These are phyloP conservation scores for Letharia columbiana DNA, from an alignment of 495 filamentous ascomycete genomes.

Conservation along the genomic window DNA sequence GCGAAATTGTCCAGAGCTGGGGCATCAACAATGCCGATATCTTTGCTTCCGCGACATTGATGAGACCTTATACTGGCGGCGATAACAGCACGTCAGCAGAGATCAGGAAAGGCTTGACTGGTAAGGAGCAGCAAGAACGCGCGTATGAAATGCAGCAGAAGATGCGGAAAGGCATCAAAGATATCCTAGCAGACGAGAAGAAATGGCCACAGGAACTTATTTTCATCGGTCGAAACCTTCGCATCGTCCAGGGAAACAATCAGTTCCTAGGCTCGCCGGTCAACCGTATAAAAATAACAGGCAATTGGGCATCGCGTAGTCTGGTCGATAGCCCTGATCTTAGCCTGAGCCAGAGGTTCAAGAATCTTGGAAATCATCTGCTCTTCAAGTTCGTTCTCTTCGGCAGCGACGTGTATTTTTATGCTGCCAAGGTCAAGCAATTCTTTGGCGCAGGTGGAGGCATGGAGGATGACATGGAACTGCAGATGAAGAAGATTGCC, in stretches of 20 bases:
- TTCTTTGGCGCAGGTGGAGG: constrained; percentile 64
- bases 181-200: constrained; percentile 78
- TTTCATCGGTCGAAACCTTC: constrained; percentile 90
- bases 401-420: constrained; percentile 74
- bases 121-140: constrained; percentile 44
- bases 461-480: constrained; percentile 92
- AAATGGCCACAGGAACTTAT: constrained; percentile 91
- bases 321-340: constrained; percentile 61
- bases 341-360: constrained; percentile 44
- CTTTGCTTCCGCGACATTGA: constrained; percentile 80
- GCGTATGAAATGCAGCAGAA: constrained; percentile 78
- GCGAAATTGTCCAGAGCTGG: constrained; percentile 63
- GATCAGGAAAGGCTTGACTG: constrained; percentile 53
- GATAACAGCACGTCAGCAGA: constrained; percentile 53
- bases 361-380: constrained; percentile 58
- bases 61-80: constrained; percentile 85
- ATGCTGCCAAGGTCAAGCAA: constrained; percentile 66
- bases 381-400: constrained; percentile 73
- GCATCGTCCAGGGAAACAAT: constrained; percentile 81
- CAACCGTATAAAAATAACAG: constrained; percentile 91
- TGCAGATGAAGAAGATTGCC: constrained; percentile 73
- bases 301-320: constrained; percentile 75
- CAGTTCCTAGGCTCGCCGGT: constrained; percentile 86
- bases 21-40: constrained; percentile 82
- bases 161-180: constrained; percentile 73